Evolutionary conservation across 805 yeast species (phyloP).

Genomic region (Yamadazyma sp.): DNA sequence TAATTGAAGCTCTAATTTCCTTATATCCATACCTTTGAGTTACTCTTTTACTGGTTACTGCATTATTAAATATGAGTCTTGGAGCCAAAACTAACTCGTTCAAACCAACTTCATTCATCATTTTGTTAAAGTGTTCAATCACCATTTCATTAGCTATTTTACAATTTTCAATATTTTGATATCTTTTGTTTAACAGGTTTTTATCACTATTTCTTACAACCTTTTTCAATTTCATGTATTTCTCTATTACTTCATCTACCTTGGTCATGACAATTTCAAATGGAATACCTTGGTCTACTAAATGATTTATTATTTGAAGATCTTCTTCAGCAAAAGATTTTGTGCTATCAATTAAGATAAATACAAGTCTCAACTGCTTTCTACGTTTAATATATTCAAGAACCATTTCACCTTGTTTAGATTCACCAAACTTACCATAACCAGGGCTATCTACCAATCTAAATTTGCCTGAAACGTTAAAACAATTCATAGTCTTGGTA

Average conservation of each 20-base stretch:
- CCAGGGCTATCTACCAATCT: constrained; percentile 87
- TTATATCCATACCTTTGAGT: constrained; percentile 50
- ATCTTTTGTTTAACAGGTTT: constrained; percentile 4
- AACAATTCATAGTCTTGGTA: constrained; percentile 67
- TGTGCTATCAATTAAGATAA: constrained; percentile 57
- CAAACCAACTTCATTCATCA: constrained; percentile 30
- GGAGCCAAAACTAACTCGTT: constrained; percentile 24
- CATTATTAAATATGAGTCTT: constrained; percentile 52
- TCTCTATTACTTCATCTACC: constrained; percentile 51
- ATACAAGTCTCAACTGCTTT: constrained; percentile 53
- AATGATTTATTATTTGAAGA: constrained; percentile 44
- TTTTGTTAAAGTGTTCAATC: constrained; percentile 24
- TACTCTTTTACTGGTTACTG: constrained; percentile 32
- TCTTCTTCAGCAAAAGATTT: constrained; percentile 63
- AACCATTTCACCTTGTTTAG: constrained; percentile 67
- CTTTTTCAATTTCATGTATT: constrained; percentile 18
- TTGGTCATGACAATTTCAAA: constrained; percentile 79
- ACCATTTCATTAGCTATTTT: constrained; percentile 25
- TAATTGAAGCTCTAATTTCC: constrained; percentile 48
- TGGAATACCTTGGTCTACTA: constrained; percentile 55
- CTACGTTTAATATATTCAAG: constrained; percentile 59
- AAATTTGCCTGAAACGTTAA: constrained; percentile 59
- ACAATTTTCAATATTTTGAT: constrained; percentile 6
- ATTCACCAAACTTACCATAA: constrained; percentile 70
- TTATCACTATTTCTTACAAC: constrained; percentile 10